Percentiles rank a stretch among this genome's conserved stretches.
These are phyloP conservation scores for Magnaporthiopsis rhizophila DNA, from an alignment of 2,329 filamentous ascomycete species.

Conservation along the genomic window DNA sequence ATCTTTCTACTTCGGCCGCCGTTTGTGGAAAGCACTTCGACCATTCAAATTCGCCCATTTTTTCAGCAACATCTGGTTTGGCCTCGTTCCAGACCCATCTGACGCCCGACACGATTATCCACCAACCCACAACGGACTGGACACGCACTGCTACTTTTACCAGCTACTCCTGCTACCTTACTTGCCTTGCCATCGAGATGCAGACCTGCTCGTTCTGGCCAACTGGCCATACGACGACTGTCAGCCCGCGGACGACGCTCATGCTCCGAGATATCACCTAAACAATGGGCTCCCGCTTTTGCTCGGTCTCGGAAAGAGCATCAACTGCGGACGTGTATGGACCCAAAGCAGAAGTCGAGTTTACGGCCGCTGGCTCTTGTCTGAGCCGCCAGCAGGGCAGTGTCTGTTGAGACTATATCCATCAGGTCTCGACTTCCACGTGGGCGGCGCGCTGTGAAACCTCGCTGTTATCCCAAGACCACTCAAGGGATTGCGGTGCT, in stretches of 20 bases:
- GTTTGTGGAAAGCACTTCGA: background rate
- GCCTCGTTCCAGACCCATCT: background rate
- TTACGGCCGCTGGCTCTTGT: background rate
- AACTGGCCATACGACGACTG: background rate
- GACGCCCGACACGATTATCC: background rate
- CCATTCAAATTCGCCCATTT: background rate
- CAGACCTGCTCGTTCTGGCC: too few species aligned
- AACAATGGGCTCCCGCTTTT: too few species aligned
- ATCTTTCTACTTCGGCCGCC: background rate
- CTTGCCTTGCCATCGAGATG: too few species aligned
- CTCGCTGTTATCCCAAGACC: background rate
- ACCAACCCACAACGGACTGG: background rate
- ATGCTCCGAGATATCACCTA: too few species aligned
- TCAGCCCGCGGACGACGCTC: too few species aligned
- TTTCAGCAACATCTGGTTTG: background rate
- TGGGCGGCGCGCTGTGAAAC: background rate
- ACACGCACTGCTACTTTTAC: background rate
- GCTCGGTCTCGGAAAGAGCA: too few species aligned
- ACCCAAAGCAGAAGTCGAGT: background rate
- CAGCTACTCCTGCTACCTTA: too few species aligned
- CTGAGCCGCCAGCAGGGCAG: background rate
- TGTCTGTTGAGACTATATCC: background rate
- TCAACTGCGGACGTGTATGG: too few species aligned
- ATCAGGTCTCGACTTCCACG: background rate
- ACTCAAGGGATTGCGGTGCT: background rate